Base-by-base conservation (phyloP, 1,284 basidiomycete genomes). In the Inonotus hispidus region DNA sequence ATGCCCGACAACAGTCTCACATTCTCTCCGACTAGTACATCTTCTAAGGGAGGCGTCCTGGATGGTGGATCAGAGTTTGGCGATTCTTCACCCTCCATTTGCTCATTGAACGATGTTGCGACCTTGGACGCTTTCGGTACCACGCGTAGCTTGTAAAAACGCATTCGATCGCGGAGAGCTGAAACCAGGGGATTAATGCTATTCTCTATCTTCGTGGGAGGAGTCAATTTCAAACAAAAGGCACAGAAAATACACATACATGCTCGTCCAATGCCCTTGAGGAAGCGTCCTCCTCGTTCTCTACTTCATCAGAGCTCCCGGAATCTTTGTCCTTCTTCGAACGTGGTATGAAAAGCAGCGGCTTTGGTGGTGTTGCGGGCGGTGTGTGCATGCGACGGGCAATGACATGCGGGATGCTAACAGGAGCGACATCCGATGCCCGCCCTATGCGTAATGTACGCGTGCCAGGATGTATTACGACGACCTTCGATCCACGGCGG, bases 381-480 rank as follows among this genome's bases (percentile, higher is more conserved):
- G 72, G 70, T 35, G 75, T 79, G 63, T 75, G 77, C 70, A 80
- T 85, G 57, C 85, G 79, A 21, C 63, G 61, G 2, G 93, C 94
- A 64, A 96, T 85, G 27, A 93, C 88, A 70, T 84, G 87, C 1
- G 91, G 88, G 19, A 96, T 75, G 8, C 82, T 72, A 25, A 87
- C 70, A 10, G 94, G 95, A 38, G 81, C 85, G 29, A 92, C 84
- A 69, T 98, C 95, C n/a, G 88, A 91, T 0, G 95, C 94, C 68
- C 85, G 84, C 27, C 97, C 97, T 53, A 99, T 85, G 29, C 94
- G 87, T 38, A 98, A 76, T 68, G 79, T 88, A 29, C 92, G 82
- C 1, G 95, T 95, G 25, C 97, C 97, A 1, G 93, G 94, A 69
- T 99, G 97, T 60, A 99, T 91, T 41, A 99, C 89, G 61, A 99